Percentiles rank a stretch among this genome's conserved stretches.
Evolutionary conservation across 2,329 filamentous ascomycete genomes (phyloP).

Genomic region (Microsporum audouinii): DNA sequence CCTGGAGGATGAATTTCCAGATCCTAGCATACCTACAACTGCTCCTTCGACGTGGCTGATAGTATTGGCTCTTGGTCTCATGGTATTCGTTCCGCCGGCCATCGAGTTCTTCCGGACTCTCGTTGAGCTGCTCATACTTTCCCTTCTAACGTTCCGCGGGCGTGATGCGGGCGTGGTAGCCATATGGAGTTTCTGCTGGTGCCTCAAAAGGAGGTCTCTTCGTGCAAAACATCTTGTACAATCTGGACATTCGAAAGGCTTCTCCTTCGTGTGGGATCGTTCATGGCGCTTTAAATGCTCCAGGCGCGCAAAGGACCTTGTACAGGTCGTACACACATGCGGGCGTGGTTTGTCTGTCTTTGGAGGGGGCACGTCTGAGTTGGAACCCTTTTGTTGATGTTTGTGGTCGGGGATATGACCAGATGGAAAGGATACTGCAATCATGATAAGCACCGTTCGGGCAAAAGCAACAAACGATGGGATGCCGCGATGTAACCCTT

Average conservation of each 20-base stretch:
- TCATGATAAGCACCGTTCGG: conserved; percentile 9
- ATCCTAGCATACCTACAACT: conserved; percentile 52
- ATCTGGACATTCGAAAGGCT: conserved; percentile 94
- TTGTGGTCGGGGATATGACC: background rate
- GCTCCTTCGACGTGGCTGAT: conserved; percentile 82
- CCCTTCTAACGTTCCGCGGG: conserved; percentile 69
- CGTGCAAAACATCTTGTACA: conserved; percentile 91
- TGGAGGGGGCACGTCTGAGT: conserved; percentile 33
- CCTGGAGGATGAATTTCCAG: conserved; percentile 20
- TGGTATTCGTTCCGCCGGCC: conserved; percentile 49
- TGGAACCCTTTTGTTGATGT: conserved; percentile 8
- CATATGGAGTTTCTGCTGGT: conserved; percentile 98
- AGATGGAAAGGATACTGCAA: conserved; percentile 11
- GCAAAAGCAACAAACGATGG: conserved; percentile 3
- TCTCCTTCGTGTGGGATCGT: conserved; percentile 96
- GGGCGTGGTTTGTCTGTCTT: conserved; percentile 97
- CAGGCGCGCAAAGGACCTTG: conserved; percentile 81
- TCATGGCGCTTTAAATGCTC: conserved; percentile 97
- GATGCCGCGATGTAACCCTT: conserved; percentile 18
- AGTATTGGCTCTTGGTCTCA: conserved; percentile 87
- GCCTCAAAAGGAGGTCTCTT: conserved; percentile 77
- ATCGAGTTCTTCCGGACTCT: conserved; percentile 81
- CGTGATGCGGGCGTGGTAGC: conserved; percentile 77
- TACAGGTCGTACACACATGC: conserved; percentile 84
- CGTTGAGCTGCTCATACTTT: conserved; percentile 66